Evolutionary conservation across 345 rosid genomes (phyloP).

Genomic region (Brassica napus): DNA sequence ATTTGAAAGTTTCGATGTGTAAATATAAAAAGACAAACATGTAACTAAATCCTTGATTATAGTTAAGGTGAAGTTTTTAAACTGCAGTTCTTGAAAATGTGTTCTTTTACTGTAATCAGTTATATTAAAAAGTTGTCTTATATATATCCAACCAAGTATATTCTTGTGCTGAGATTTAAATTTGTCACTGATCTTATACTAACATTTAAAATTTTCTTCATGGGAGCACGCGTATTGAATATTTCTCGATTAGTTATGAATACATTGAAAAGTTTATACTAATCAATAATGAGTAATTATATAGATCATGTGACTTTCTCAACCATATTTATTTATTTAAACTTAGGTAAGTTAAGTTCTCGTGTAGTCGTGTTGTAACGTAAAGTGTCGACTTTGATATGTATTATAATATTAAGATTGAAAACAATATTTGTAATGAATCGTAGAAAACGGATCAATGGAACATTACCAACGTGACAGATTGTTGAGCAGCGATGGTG

Average conservation of each 20-base stretch:
- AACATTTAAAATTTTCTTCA: slow-evolving; percentile 3
- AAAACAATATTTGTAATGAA: not conserved
- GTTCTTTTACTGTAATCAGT: not conserved
- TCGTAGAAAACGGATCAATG: not conserved
- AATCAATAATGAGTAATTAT: not conserved
- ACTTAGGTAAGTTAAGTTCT: not conserved
- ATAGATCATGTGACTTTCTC: not conserved
- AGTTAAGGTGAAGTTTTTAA: not conserved
- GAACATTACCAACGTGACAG: slow-evolving; percentile 51
- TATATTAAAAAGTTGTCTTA: not conserved
- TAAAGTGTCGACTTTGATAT: not conserved
- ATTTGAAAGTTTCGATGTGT: not conserved
- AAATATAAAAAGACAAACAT: not conserved
- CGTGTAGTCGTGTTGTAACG: not conserved
- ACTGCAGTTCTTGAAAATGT: not conserved
- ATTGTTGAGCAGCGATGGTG: slow-evolving; percentile 67
- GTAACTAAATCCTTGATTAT: not conserved
- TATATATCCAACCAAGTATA: not conserved
- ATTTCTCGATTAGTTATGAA: not conserved
- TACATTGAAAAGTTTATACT: not conserved
- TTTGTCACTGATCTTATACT: not conserved
- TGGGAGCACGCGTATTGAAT: slow-evolving; percentile 8
- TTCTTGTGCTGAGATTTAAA: slow-evolving; percentile 1
- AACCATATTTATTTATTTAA: not conserved
- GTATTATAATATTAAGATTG: not conserved